Base-by-base conservation (phyloP, 441 rosid species). In the Capsella rubella region DNA sequence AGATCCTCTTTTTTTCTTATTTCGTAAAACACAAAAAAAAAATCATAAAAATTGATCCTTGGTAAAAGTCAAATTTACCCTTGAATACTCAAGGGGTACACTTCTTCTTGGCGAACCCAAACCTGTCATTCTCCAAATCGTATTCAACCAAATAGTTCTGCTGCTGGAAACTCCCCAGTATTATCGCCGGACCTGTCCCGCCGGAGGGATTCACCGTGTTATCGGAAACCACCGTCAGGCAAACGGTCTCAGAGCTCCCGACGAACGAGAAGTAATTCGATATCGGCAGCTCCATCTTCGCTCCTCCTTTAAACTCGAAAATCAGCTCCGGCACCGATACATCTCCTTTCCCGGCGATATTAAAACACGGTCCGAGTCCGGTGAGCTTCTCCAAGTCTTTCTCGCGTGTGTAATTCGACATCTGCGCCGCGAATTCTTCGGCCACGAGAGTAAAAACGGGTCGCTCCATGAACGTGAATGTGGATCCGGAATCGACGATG, bases 401-500 rank as follows among this genome's bases (percentile, higher is more conserved):
- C 0, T 84, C 90, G n/a, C 86, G 31, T 60, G 80, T 86, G 64
- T 66, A 82, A 25, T 89, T 86, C 13, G 73, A 71, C 96, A 91
- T 84, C 72, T 90, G 90, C 34, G 79, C 47, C 64, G 79, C 86
- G 58, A 91, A 83, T 74, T 81, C 95, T 18, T 80, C 28, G 0
- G 86, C 87, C 10, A 94, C 83, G 8, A 78, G 75, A 28, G 84
- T 86, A 64, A 80, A 88, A 28, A 87, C 73, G 6, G 89, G 86
- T 43, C 81, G 70, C 51, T 90, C 96, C 93, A 94, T 84, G 86
- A 84, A 87, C 3, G 97, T 94, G 75, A 94, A 86, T 1, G 97
- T 91, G 7, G 97, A 69, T 39, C 98, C 98, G 4, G 97, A 91
- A 78, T 94, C 98, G 53, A 94, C 91, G 7, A 94, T 90, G 29